phyloP scores from a whole-genome alignment of 2,329 filamentous ascomycete genomes.

The Aschersonia sp. region DNA sequence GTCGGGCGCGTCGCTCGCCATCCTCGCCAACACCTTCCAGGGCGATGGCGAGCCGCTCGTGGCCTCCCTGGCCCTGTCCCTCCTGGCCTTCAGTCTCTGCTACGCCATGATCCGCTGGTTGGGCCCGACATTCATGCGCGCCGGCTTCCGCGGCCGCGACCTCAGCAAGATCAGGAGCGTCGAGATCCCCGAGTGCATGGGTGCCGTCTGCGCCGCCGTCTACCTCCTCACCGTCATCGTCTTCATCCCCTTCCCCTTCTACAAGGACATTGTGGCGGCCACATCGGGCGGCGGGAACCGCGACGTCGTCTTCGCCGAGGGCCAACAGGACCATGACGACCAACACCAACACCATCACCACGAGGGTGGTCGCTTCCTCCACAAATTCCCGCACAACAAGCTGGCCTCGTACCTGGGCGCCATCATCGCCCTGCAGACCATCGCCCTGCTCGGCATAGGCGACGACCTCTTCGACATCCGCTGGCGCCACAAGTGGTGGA shows the following conservation, averaged over 20 bases:
- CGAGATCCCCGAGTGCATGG: constrained; percentile 93
- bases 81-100: constrained; percentile 66
- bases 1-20: constrained; percentile 51
- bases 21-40: constrained; percentile 69
- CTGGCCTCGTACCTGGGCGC: constrained; percentile 91
- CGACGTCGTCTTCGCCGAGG: constrained; percentile 63
- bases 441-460: constrained; percentile 80
- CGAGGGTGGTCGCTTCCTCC: constrained; percentile 57
- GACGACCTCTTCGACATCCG: constrained; percentile 97
- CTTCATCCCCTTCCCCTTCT: constrained; percentile 95
- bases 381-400: constrained; percentile 92
- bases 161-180: constrained; percentile 55
- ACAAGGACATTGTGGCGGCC: constrained; percentile 92
- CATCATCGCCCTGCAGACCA: constrained; percentile 81
- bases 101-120: constrained; percentile 91
- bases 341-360: not conserved
- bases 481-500: constrained; percentile 98
- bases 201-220: constrained; percentile 80
- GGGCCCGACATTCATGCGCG: constrained; percentile 74
- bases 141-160: constrained; percentile 81
- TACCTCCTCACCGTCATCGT: constrained; percentile 80
- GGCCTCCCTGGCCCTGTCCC: constrained; percentile 76
- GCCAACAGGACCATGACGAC: constrained; percentile 49
- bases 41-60: constrained; percentile 80
- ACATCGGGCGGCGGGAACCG: constrained; percentile 88